Conservation (phyloP, 108 stramenopile genomes). For the Cyclotella atomus region DNA sequence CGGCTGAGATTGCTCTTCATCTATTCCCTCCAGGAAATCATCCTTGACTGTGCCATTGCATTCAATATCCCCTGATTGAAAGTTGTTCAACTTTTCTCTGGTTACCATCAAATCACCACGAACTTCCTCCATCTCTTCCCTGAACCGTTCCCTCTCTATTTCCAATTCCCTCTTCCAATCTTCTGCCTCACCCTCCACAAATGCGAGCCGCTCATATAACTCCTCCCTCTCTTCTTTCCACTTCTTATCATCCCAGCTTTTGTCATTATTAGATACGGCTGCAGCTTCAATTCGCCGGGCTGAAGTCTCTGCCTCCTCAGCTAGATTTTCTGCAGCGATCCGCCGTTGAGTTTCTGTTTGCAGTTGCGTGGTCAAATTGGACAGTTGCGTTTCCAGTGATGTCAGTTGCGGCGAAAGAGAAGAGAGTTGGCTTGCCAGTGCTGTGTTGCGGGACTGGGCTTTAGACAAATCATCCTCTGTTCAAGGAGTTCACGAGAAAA, state of each 20-base stretch:
- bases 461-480: slow-evolving; percentile 84
- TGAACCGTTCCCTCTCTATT: slow-evolving; percentile 68
- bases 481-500: not conserved
- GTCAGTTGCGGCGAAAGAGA: slow-evolving; percentile 85
- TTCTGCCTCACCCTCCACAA: slow-evolving; percentile 83
- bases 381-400: slow-evolving; percentile 72
- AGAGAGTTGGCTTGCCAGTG: slow-evolving; percentile 83
- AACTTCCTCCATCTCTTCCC: slow-evolving; percentile 72
- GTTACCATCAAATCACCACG: slow-evolving; percentile 38
- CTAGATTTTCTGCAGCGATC: slow-evolving; percentile 75
- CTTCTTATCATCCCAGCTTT: slow-evolving; percentile 36
- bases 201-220: slow-evolving; percentile 81
- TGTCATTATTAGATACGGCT: slow-evolving; percentile 19
- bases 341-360: slow-evolving; percentile 70
- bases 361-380: slow-evolving; percentile 62
- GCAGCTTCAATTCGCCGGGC: slow-evolving; percentile 74
- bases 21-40: no score
- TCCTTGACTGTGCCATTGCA: no score
- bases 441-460: slow-evolving; percentile 81
- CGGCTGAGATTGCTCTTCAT: slow-evolving; percentile 1
- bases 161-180: slow-evolving; percentile 82
- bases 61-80: slow-evolving; percentile 23
- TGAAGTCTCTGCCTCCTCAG: slow-evolving; percentile 79
- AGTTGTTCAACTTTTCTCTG: slow-evolving; percentile 32
- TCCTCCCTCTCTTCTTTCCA: slow-evolving; percentile 81